Percentiles rank a stretch among this genome's conserved stretches.
phyloP scores from a whole-genome alignment of 2,329 filamentous ascomycete genomes.

The Cercospora beticola region DNA sequence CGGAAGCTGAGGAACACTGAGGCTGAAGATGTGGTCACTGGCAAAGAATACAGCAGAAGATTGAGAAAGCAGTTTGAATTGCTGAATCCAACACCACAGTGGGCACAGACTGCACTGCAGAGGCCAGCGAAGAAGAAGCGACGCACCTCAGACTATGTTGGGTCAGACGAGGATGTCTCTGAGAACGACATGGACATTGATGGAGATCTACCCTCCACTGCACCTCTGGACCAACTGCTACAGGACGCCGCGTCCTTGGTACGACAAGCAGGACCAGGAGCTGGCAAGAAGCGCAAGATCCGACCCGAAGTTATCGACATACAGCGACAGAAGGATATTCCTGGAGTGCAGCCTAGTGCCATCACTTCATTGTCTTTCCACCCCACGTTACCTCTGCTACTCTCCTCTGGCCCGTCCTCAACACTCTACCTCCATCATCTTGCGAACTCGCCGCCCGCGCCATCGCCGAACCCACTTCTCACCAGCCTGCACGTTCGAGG shows the following conservation, averaged over 20 bases:
- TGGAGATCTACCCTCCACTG: constrained; percentile 62
- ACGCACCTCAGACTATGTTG: constrained; percentile 43
- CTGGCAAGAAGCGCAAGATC: constrained; percentile 65
- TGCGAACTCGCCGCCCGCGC: constrained; percentile 65
- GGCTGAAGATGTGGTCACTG: constrained; percentile 80
- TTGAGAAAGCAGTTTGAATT: constrained; percentile 70
- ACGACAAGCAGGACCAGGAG: constrained; percentile 47
- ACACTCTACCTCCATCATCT: constrained; percentile 89
- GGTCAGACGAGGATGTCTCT: constrained; percentile 39
- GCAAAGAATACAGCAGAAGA: constrained; percentile 78
- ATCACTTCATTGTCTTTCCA: constrained; percentile 88
- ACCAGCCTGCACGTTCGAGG: constrained; percentile 84
- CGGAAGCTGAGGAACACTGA: constrained; percentile 80
- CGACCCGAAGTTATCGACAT: constrained; percentile 88
- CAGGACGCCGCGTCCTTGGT: constrained; percentile 71
- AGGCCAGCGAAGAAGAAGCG: constrained; percentile 49
- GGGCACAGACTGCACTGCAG: constrained; percentile 53
- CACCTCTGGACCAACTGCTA: constrained; percentile 77
- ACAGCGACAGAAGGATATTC: constrained; percentile 81
- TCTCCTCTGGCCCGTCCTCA: constrained; percentile 83
- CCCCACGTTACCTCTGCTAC: constrained; percentile 79
- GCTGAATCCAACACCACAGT: constrained; percentile 61
- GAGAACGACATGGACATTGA: constrained; percentile 57
- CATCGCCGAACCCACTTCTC: constrained; percentile 80
- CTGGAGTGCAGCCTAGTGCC: constrained; percentile 70